phyloP scores from a whole-genome alignment of 129 eudicot genomes.

The Escallonia herrerae region DNA sequence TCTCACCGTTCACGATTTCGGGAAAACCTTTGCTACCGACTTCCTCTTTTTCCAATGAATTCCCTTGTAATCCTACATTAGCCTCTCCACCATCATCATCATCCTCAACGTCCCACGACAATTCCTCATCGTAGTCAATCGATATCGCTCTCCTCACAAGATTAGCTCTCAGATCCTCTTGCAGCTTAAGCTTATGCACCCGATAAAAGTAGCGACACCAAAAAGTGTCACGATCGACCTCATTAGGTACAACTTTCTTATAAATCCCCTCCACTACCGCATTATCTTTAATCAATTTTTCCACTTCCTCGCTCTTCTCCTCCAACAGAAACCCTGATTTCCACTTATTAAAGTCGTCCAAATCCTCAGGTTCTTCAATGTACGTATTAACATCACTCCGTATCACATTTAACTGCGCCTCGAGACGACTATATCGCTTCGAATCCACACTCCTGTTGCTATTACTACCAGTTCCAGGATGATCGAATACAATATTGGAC shows the following conservation, averaged over 20 bases:
- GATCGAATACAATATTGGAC: constrained; percentile 36
- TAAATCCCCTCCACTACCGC: constrained; percentile 54
- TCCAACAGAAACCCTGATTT: constrained; percentile 58
- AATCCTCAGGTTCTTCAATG: constrained; percentile 69
- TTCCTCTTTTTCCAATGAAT: background rate
- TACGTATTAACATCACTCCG: constrained; percentile 52
- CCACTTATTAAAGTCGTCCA: constrained; percentile 70
- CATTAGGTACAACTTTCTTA: constrained; percentile 41
- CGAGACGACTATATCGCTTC: constrained; percentile 57
- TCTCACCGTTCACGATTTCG: constrained; percentile 16
- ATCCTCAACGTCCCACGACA: constrained; percentile 94
- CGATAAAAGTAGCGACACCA: constrained; percentile 81
- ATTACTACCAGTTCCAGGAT: constrained; percentile 13
- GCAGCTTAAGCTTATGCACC: constrained; percentile 61
- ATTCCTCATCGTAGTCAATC: constrained; percentile 72
- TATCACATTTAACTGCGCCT: constrained; percentile 50
- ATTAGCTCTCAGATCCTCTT: constrained; percentile 74
- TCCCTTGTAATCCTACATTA: background rate
- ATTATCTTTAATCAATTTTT: constrained; percentile 44
- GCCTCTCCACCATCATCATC: constrained; percentile 35
- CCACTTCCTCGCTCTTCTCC: constrained; percentile 52
- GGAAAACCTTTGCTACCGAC: constrained; percentile 3
- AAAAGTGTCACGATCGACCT: constrained; percentile 56
- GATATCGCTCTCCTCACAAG: constrained; percentile 74
- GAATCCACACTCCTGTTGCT: constrained; percentile 21